A percentile compares a stretch with the other conserved stretches of the same genome.
Evolutionary conservation across 2,329 filamentous ascomycete species (phyloP).

Genomic region (Chrysoporthe austroafricana): DNA sequence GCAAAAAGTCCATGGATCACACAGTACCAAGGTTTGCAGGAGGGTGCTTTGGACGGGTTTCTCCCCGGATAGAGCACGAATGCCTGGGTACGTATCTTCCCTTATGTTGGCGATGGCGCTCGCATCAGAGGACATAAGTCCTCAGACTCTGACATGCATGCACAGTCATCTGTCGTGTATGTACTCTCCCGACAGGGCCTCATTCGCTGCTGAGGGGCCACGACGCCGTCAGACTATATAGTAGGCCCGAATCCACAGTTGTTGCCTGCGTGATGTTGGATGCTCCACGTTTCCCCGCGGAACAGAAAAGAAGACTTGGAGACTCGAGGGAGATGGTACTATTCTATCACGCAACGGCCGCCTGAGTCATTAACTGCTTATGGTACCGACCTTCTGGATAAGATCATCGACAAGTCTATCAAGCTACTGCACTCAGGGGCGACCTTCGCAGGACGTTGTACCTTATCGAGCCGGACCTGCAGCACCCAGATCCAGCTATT

Average conservation of each 20-base stretch:
- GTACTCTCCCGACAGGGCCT: not conserved
- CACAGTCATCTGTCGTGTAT: constrained; percentile 7
- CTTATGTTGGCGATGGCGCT: not conserved
- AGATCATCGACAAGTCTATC: not conserved
- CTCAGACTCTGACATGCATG: not conserved
- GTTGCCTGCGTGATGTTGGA: not conserved
- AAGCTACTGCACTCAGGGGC: not conserved
- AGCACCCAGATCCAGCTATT: not conserved
- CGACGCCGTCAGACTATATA: not conserved
- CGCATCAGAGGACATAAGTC: not conserved
- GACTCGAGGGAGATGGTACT: not conserved
- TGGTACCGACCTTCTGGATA: too few species aligned
- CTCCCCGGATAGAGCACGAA: not conserved
- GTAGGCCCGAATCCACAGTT: constrained; percentile 11
- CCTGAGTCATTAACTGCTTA: not conserved
- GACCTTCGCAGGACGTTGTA: not conserved
- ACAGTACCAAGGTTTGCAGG: not conserved
- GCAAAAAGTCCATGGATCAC: not conserved
- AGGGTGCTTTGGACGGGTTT: too few species aligned
- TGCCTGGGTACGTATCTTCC: not conserved
- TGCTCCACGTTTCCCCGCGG: not conserved
- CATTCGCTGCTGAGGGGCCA: constrained; percentile 17
- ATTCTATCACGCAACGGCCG: constrained; percentile 11
- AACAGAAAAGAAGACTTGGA: too few species aligned
- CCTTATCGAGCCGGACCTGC: not conserved